Percentiles rank a stretch among this genome's conserved stretches.
Conservation (phyloP, 192 early-diverging fungal genomes). For the Coemansia asiatica region DNA sequence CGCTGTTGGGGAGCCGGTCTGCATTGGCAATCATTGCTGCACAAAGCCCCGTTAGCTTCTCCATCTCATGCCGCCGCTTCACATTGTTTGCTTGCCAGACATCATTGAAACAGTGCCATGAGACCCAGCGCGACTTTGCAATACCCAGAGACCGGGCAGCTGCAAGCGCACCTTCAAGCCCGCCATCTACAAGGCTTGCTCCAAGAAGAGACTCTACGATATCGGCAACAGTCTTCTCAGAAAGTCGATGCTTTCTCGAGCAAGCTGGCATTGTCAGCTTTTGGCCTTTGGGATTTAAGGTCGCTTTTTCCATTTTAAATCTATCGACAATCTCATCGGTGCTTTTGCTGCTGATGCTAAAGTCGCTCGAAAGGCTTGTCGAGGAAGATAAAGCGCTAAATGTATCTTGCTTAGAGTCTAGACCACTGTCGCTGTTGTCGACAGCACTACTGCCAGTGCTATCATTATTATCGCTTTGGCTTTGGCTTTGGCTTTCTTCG, state of each 20-base stretch:
- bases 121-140: constrained; percentile 23
- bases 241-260: constrained; percentile 49
- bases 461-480: background rate
- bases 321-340: background rate
- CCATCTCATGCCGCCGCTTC: constrained; percentile 17
- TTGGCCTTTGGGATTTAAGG: background rate
- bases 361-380: background rate
- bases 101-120: constrained; percentile 29
- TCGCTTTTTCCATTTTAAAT: background rate
- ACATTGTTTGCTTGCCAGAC: constrained; percentile 22
- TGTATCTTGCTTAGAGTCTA: background rate
- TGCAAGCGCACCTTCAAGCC: constrained; percentile 55
- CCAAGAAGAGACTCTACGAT: constrained; percentile 82
- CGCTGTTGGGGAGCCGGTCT: constrained; percentile 1
- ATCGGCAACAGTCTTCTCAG: constrained; percentile 85
- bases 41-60: constrained; percentile 16
- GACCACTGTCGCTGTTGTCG: too few relatives aligned
- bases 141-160: constrained; percentile 60
- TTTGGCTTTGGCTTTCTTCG: background rate
- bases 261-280: background rate
- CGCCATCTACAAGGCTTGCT: constrained; percentile 65
- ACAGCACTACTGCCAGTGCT: too few relatives aligned
- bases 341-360: constrained; percentile 2
- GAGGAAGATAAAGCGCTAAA: too few relatives aligned
- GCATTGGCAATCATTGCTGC: constrained; percentile 5